A percentile compares a stretch with the other conserved stretches of the same genome.
phyloP scores from a whole-genome alignment of 1,284 basidiomycete genomes.

The Entoloma clypeatum region DNA sequence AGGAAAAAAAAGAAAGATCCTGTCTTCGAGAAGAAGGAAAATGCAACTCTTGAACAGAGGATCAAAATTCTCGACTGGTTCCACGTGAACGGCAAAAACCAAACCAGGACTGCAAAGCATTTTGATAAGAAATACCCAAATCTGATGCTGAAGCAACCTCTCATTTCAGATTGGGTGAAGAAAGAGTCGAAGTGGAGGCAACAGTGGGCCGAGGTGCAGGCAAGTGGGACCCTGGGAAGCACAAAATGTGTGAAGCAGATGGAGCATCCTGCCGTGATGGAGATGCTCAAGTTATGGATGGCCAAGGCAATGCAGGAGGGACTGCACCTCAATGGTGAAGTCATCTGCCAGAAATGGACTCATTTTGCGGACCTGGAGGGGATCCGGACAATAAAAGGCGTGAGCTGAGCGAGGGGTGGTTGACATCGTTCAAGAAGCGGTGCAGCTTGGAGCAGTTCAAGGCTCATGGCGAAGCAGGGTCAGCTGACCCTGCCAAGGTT shows the following conservation, averaged over 20 bases:
- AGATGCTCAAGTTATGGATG: conserved; percentile 28
- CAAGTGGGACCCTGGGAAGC: not conserved
- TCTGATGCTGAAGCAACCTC: conserved; percentile 22
- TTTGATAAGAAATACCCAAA: conserved; percentile 23
- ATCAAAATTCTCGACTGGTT: conserved; percentile 29
- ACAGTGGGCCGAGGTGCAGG: conserved; percentile 10
- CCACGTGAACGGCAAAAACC: conserved; percentile 20
- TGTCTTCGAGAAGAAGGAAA: conserved; percentile 19
- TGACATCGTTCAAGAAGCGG: conserved; percentile 22
- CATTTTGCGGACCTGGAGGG: conserved; percentile 18
- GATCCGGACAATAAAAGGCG: conserved; percentile 20
- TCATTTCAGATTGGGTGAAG: conserved; percentile 23
- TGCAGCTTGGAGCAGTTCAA: conserved; percentile 18
- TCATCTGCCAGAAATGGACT: conserved; percentile 22
- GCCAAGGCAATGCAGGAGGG: conserved; percentile 21
- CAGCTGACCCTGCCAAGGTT: conserved; percentile 10
- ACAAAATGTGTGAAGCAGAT: not conserved
- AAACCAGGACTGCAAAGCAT: conserved; percentile 22
- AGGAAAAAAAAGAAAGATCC: conserved; percentile 5
- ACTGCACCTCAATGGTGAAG: conserved; percentile 21
- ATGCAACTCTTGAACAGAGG: conserved; percentile 21
- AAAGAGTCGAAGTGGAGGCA: conserved; percentile 20
- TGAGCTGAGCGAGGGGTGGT: conserved; percentile 26
- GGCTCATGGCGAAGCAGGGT: conserved; percentile 26
- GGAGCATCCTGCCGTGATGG: conserved; percentile 17